phyloP scores from a whole-genome alignment of 2,329 filamentous ascomycete species.

The Amauroascus niger region DNA sequence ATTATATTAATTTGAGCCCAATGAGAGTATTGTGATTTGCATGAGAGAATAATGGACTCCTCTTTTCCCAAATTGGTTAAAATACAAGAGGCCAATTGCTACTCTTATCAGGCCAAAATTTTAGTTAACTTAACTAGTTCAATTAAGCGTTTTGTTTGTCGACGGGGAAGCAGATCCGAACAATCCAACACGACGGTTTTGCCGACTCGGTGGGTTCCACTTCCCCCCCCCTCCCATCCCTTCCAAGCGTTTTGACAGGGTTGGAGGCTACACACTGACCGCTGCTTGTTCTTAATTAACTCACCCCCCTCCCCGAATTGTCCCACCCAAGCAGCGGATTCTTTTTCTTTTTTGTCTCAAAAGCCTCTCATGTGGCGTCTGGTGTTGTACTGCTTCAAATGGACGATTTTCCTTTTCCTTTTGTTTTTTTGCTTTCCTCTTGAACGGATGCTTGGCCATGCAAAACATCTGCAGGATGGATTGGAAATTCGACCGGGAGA shows the following conservation, averaged over 20 bases:
- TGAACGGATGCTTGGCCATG: neutral
- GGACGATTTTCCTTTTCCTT: neutral
- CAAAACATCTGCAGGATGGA: constrained; percentile 4
- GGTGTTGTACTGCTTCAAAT: too few species aligned
- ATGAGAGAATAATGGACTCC: too few species aligned
- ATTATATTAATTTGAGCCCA: too few species aligned
- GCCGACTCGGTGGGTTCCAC: neutral
- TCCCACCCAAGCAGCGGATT: neutral
- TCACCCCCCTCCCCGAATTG: neutral
- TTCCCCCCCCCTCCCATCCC: too few species aligned
- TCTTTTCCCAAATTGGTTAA: too few species aligned
- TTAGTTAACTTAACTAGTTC: neutral
- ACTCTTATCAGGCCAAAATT: too few species aligned
- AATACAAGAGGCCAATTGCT: too few species aligned
- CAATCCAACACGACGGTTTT: neutral
- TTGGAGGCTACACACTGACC: constrained; percentile 2
- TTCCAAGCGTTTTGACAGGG: too few species aligned
- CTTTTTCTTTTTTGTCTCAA: neutral
- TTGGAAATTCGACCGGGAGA: neutral
- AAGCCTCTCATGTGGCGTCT: too few species aligned
- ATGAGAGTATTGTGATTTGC: too few species aligned
- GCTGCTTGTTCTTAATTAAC: constrained; percentile 2
- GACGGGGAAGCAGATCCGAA: neutral
- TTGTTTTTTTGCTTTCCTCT: neutral
- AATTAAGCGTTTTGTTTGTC: neutral